Evolutionary conservation across 768 basidiomycete genomes (phyloP).

Genomic region (Kondoa subrosea): DNA sequence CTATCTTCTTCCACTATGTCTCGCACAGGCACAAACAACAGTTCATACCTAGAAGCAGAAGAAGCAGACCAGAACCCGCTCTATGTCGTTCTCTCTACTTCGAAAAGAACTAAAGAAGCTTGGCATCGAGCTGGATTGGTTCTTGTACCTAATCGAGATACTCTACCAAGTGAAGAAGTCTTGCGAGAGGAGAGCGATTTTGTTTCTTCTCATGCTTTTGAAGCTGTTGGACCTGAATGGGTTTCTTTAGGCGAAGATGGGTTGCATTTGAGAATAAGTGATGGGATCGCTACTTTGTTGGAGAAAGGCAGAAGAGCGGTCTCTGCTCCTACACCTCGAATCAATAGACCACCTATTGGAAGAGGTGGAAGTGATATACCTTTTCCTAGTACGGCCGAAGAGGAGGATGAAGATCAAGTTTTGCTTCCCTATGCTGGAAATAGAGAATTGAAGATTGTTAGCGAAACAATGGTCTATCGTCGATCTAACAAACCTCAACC

Average conservation of each 20-base stretch:
- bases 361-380: not conserved
- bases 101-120: not conserved
- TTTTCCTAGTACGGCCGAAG: not conserved
- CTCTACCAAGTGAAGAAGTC: not conserved
- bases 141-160: not conserved
- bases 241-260: not conserved
- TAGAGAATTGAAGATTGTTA: not conserved
- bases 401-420: slow-evolving; percentile 3
- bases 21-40: not conserved
- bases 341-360: not conserved
- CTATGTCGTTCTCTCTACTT: slow-evolving; percentile 2
- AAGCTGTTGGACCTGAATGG: not conserved
- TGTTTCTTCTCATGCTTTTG: not conserved
- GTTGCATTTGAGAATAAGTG: not conserved
- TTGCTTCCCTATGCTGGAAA: not conserved
- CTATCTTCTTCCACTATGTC: not conserved
- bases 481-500: not conserved
- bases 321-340: not conserved
- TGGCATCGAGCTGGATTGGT: slow-evolving; percentile 7
- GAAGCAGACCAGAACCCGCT: slow-evolving; percentile 7
- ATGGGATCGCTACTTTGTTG: not conserved
- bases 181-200: not conserved
- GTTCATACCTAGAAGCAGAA: not conserved
- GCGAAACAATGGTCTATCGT: slow-evolving; percentile 9
- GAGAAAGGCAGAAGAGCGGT: not conserved